Evolutionary conservation across 1,284 basidiomycete species (phyloP).

Genomic region (Apiotrichum laibachii): DNA sequence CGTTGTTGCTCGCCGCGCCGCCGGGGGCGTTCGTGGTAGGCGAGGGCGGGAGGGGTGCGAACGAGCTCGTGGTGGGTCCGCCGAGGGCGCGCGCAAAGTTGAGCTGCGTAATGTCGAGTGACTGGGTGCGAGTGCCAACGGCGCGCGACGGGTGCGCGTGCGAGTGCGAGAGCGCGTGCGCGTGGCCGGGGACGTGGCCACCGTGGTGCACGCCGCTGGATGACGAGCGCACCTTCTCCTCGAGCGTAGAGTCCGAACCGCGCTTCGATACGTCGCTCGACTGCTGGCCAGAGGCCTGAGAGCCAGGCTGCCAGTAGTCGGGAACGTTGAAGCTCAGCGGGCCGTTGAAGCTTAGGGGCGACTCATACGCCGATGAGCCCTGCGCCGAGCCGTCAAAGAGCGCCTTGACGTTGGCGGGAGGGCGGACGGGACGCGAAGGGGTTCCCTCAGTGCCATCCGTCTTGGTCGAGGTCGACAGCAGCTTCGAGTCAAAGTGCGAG

Average conservation of each 20-base stretch:
- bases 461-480: slow-evolving; percentile 67
- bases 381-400: slow-evolving; percentile 66
- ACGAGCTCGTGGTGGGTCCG: slow-evolving; percentile 22
- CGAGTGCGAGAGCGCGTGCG: slow-evolving; percentile 22
- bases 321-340: slow-evolving; percentile 31
- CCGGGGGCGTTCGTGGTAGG: slow-evolving; percentile 24
- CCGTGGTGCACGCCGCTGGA: not conserved
- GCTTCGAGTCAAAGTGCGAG: slow-evolving; percentile 94
- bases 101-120: slow-evolving; percentile 51
- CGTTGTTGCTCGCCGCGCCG: slow-evolving; percentile 13
- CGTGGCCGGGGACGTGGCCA: slow-evolving; percentile 15
- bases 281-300: slow-evolving; percentile 56
- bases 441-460: slow-evolving; percentile 56
- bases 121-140: slow-evolving; percentile 49
- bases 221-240: slow-evolving; percentile 67
- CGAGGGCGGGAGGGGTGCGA: slow-evolving; percentile 32
- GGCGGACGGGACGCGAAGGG: slow-evolving; percentile 60
- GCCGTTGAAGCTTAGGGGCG: slow-evolving; percentile 41
- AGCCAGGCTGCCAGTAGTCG: slow-evolving; percentile 31
- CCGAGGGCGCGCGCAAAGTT: slow-evolving; percentile 39
- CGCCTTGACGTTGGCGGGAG: slow-evolving; percentile 88
- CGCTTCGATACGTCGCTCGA: slow-evolving; percentile 74
- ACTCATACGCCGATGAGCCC: slow-evolving; percentile 58
- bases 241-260: slow-evolving; percentile 81
- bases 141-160: slow-evolving; percentile 37